These are phyloP conservation scores for Clarireedia homoeocarpa DNA, from an alignment of 2,329 filamentous ascomycete species.

Conservation along the genomic window DNA sequence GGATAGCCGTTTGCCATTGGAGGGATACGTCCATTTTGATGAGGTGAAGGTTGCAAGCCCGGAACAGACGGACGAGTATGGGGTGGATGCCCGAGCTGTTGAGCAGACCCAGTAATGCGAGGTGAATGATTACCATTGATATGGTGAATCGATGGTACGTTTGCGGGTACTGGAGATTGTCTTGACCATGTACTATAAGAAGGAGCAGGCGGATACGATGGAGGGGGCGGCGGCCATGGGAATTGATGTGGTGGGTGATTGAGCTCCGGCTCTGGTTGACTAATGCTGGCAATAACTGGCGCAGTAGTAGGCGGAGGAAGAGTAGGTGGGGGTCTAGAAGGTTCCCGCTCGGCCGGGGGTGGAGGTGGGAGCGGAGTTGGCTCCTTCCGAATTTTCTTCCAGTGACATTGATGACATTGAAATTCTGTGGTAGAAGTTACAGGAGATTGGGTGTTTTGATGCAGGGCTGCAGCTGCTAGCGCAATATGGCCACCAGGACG, in stretches of 20 bases:
- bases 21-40: constrained; percentile 38
- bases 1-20: constrained; percentile 38
- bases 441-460: constrained; percentile 21
- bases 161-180: constrained; percentile 40
- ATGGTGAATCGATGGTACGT: constrained; percentile 36
- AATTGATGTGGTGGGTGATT: constrained; percentile 15
- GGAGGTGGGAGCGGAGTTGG: constrained; percentile 16
- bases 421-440: constrained; percentile 38
- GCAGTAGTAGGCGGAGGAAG: constrained; percentile 24
- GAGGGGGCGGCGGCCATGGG: constrained; percentile 31
- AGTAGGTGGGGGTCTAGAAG: constrained; percentile 16
- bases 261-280: constrained; percentile 26
- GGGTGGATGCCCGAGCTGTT: constrained; percentile 15
- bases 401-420: constrained; percentile 69
- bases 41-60: constrained; percentile 32
- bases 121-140: constrained; percentile 38
- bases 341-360: constrained; percentile 9
- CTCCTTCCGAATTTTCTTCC: constrained; percentile 37
- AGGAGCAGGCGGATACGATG: constrained; percentile 32
- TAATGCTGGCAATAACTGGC: constrained; percentile 9
- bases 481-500: constrained; percentile 22
- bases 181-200: constrained; percentile 44
- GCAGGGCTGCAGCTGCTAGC: constrained; percentile 28
- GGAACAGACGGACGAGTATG: constrained; percentile 19
- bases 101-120: constrained; percentile 24